These are phyloP conservation scores for Pseudogymnoascus sp. DNA, from an alignment of 2,329 filamentous ascomycete genomes.

Conservation along the genomic window DNA sequence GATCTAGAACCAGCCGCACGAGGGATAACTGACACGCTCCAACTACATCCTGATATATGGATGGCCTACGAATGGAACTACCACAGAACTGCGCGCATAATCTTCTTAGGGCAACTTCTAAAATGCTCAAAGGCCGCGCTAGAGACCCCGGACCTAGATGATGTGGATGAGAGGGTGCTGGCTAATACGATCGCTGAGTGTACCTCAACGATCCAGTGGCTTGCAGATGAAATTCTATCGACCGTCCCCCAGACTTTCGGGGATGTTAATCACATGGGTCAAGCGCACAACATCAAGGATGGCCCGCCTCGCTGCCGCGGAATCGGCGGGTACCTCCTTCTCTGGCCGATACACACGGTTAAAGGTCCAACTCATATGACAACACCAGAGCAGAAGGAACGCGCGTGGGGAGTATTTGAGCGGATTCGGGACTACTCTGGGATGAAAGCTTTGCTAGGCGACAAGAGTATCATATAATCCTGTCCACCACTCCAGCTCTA, in stretches of 20 bases:
- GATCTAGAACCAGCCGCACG: slow-evolving; percentile 4
- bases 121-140: slow-evolving; percentile 21
- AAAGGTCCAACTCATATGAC: slow-evolving; percentile 22
- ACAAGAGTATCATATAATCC: slow-evolving; percentile 16
- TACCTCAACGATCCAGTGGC: slow-evolving; percentile 20
- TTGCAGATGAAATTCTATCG: slow-evolving; percentile 29
- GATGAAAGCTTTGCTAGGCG: slow-evolving; percentile 30
- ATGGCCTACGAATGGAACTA: slow-evolving; percentile 36
- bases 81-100: slow-evolving; percentile 30
- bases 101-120: slow-evolving; percentile 30
- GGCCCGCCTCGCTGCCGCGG: slow-evolving; percentile 24
- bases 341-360: slow-evolving; percentile 32
- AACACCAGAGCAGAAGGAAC: slow-evolving; percentile 24
- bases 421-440: slow-evolving; percentile 33
- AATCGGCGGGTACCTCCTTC: slow-evolving; percentile 31
- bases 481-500: background rate
- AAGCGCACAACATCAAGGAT: slow-evolving; percentile 12
- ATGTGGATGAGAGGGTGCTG: background rate
- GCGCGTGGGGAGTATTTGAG: slow-evolving; percentile 26
- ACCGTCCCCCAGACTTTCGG: slow-evolving; percentile 32
- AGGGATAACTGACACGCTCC: slow-evolving; percentile 21
- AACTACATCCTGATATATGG: slow-evolving; percentile 33
- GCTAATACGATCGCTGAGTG: slow-evolving; percentile 17
- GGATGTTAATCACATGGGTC: slow-evolving; percentile 26
- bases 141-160: slow-evolving; percentile 8